Base-by-base conservation (phyloP, 345 rosid species). In the Trapa bicornis region DNA sequence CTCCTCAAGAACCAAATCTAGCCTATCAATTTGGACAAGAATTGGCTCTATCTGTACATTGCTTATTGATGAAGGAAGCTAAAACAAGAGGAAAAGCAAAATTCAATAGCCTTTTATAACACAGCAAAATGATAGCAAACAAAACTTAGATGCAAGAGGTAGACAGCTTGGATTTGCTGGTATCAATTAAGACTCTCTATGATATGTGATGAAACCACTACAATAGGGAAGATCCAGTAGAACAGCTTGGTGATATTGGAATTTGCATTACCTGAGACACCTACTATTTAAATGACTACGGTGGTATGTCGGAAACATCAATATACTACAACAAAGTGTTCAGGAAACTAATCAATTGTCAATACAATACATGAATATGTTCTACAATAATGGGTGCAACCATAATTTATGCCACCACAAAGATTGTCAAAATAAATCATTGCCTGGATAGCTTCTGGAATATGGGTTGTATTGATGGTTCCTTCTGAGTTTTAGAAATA, bases 1-100 rank as follows among this genome's bases (percentile, higher is more conserved):
- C 79, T 91, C 99, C 87, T 94, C 93, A 73, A 94, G 78, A 82
- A 94, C 99, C 82, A 94, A 78, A 83, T 91, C 97, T 10, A 90
- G 96, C 82, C 77, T 85, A 86, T 91, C 96, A 53, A 91, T 80
- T 78, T 91, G 99, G 81, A 94, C 86, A 67, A 91, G 80, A 48
- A 94, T 76, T 3, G 99, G 96, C 71, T 94, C 99, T 33, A 82
- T 67, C 83, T 94, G 99, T 50, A 91, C 96, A 73, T 87, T 86
- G 68, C 96, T 94, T 32, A 94, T 85, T 32, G 88, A 87, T 0
- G 99, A 87, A 0, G 99, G 99, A 72, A 91, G 96, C 99, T 94
- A 57, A 47, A 47, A 37, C 56, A 72, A 64, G 17, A 60, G 64
- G 35, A 47, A 52, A 65, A 36, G 10, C 22, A 33, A 57, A 67